Base-by-base conservation (phyloP, 495 filamentous ascomycete genomes). In the Sphaerosporella brunnea region DNA sequence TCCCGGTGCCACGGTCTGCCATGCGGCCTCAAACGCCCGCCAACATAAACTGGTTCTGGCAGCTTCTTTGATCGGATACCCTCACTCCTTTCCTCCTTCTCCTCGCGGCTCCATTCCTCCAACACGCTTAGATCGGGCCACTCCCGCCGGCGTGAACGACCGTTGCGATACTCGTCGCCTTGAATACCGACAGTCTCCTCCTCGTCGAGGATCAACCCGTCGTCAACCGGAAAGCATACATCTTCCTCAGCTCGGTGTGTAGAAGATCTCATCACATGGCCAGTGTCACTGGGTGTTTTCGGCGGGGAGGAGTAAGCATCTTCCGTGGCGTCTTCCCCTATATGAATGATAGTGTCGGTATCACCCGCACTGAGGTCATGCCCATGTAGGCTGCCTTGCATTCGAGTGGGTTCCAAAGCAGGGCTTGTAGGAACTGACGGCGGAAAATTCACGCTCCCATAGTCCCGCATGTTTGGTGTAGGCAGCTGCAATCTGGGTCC, bases 11-110 rank as follows among this genome's bases (percentile, higher is more conserved):
- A 97, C 3, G 70, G 68, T 54, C 80, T 83, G 49, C 84, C 78
- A 5, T 70, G 65, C 5, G 90, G 85, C 7, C 90, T 76, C 24
- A 96, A 61, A 45, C 90, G 73, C 5, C 90, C 90, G 40, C 82
- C 84, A 43, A 97, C 76, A 44, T 96, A 73, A 61, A 93, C 75
- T 5, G 92, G 92, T 54, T 97, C 90, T 19, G 78, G 87, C 51
- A 94, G 84, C 59, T 81, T 92, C 65, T 95, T 94, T 15, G 79
- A 78, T 21, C 86, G 77, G n/a, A 83, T 71, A 46, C 81, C 84
- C 41, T 90, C 84, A 54, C 75, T 88, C 21, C 84, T 73, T 45
- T 81, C 82, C 59, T 94, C 86, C 62, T 93, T 93, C 63, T 97
- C 90, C 50, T 85, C 75, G 10, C 70, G 73, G 51, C 79, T 85